phyloP scores from a whole-genome alignment of 2,329 filamentous ascomycete genomes.

The Fonsecaea multimorphosa region DNA sequence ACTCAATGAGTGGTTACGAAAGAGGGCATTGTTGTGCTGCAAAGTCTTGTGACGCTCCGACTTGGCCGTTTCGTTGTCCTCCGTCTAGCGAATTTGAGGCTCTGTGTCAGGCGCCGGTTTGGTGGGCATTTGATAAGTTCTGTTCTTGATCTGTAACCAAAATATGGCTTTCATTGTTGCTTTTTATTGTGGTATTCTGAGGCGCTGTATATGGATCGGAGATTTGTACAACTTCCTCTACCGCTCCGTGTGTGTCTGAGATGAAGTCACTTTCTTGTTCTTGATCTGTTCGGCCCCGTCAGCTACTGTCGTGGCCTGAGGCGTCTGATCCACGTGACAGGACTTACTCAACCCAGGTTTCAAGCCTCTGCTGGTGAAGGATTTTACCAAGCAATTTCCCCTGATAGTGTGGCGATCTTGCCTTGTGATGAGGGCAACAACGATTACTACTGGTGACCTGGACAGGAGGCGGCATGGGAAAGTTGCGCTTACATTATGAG shows the following conservation, averaged over 20 bases:
- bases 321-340: no score
- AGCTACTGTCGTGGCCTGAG: not conserved
- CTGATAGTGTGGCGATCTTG: not conserved
- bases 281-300: not conserved
- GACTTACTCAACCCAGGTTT: not conserved
- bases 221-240: slow-evolving; percentile 17
- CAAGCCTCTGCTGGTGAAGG: slow-evolving; percentile 8
- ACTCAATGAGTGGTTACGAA: slow-evolving; percentile 14
- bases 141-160: slow-evolving; percentile 7
- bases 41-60: slow-evolving; percentile 7
- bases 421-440: not conserved
- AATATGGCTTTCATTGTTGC: slow-evolving; percentile 5
- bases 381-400: slow-evolving; percentile 13
- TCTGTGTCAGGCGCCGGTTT: not conserved
- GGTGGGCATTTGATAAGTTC: slow-evolving; percentile 5
- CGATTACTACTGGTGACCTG: not conserved
- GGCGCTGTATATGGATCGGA: slow-evolving; percentile 1
- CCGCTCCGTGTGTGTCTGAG: slow-evolving; percentile 12
- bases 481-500: slow-evolving; percentile 10
- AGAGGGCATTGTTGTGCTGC: not conserved
- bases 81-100: not conserved
- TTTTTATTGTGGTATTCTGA: slow-evolving; percentile 7
- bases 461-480: not conserved
- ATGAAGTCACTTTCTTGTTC: slow-evolving; percentile 9
- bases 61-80: not conserved